Conservation (phyloP, 2,329 filamentous ascomycete species). For the Macrophomina phaseolina region DNA sequence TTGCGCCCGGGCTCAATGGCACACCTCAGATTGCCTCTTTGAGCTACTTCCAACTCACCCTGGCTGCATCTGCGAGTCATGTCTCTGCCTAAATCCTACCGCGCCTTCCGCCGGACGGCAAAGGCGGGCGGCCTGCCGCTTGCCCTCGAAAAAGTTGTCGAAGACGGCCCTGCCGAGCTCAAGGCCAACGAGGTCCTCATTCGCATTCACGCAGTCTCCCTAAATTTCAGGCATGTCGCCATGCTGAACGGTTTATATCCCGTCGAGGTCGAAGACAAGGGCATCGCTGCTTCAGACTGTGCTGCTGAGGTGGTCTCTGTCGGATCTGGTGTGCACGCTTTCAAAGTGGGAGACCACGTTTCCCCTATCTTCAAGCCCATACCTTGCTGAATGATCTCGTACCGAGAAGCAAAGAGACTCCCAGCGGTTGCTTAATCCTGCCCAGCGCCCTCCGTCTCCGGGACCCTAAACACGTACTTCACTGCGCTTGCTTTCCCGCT, state of each 20-base stretch:
- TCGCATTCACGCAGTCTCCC: conserved; percentile 36
- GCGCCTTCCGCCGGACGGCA: conserved; percentile 33
- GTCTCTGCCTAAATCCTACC: conserved; percentile 14
- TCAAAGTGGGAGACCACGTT: conserved; percentile 36
- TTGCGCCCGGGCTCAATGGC: too few relatives aligned
- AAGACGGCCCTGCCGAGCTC: conserved; percentile 31
- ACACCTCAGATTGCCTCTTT: too few relatives aligned
- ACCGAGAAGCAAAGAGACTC: too few relatives aligned
- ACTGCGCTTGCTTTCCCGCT: conserved; percentile 66
- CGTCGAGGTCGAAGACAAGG: conserved; percentile 23
- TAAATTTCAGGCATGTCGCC: conserved; percentile 38
- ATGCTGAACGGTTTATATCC: conserved; percentile 36
- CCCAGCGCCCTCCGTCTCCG: conserved; percentile 48
- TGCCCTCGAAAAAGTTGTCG: conserved; percentile 26
- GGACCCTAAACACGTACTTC: conserved; percentile 68
- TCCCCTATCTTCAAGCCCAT: conserved; percentile 27
- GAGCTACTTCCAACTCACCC: too few relatives aligned
- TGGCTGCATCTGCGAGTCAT: too few relatives aligned
- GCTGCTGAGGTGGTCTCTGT: conserved; percentile 36
- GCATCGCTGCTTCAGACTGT: conserved; percentile 35
- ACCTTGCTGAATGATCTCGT: too few relatives aligned
- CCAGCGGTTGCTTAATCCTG: background rate
- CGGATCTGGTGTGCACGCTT: conserved; percentile 31
- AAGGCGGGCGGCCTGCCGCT: conserved; percentile 22
- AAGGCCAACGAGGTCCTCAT: conserved; percentile 34